Percentiles rank a stretch among this genome's conserved stretches.
phyloP scores from a whole-genome alignment of 352 stramenopile species.

The Ophiocytium majus region DNA sequence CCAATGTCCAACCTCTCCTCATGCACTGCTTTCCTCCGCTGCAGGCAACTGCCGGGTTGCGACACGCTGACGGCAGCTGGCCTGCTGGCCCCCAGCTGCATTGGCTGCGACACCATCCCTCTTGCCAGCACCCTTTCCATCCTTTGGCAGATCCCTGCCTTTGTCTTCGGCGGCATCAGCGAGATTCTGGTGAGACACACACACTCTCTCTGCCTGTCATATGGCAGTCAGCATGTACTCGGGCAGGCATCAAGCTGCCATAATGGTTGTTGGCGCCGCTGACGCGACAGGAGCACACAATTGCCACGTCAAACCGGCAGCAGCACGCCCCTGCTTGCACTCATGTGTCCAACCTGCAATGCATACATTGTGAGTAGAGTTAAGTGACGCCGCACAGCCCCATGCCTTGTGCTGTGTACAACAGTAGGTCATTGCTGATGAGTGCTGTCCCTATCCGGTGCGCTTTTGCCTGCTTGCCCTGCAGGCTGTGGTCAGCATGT shows the following conservation, averaged over 20 bases:
- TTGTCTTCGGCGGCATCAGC: neutral
- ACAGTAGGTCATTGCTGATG: too few relatives aligned
- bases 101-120: conserved; percentile 63
- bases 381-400: too few relatives aligned
- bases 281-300: neutral
- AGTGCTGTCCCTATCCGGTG: too few relatives aligned
- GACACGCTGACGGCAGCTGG: conserved; percentile 32
- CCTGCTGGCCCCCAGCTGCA: conserved; percentile 66
- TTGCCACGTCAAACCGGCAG: neutral
- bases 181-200: conserved; percentile 21
- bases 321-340: neutral
- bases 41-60: conserved; percentile 34
- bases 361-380: too few relatives aligned
- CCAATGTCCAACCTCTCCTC: too few relatives aligned
- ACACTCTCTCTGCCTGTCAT: too few relatives aligned
- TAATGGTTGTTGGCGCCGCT: neutral
- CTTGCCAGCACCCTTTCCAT: conserved; percentile 76
- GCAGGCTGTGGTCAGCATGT: too few relatives aligned
- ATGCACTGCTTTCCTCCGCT: neutral
- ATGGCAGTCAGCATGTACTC: too few relatives aligned
- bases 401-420: too few relatives aligned
- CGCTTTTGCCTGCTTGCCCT: too few relatives aligned
- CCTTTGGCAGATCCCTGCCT: conserved; percentile 72
- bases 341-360: too few relatives aligned
- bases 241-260: too few relatives aligned